These are phyloP conservation scores for Sesbania bispinosa DNA, from an alignment of 306 rosid species.

Conservation along the genomic window DNA sequence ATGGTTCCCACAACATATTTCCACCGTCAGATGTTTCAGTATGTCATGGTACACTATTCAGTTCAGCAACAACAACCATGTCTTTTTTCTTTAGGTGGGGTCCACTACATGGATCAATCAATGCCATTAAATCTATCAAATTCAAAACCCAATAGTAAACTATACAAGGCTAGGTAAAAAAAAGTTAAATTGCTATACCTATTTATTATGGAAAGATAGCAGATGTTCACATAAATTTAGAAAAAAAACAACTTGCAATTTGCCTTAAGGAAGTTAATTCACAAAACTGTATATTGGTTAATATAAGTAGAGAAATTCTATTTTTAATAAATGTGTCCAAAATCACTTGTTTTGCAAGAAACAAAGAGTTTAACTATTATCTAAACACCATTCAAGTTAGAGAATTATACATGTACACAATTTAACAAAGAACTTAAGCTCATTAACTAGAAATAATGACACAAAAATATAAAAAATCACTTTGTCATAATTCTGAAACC, in stretches of 20 bases:
- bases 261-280: background rate
- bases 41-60: background rate
- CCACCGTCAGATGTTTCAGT: background rate
- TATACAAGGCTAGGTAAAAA: background rate
- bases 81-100: background rate
- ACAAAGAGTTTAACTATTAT: background rate
- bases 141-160: background rate
- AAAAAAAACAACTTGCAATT: background rate
- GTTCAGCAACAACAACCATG: background rate
- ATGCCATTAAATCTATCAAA: background rate
- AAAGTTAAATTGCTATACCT: background rate
- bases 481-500: background rate
- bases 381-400: background rate
- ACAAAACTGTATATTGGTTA: background rate
- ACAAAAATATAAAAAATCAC: background rate
- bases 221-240: background rate
- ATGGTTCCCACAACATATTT: conserved; percentile 1
- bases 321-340: background rate
- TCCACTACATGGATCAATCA: background rate
- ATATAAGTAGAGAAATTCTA: background rate
- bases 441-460: conserved; percentile 1
- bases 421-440: background rate
- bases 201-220: background rate
- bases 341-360: background rate
- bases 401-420: background rate